Evolutionary conservation across 2,329 filamentous ascomycete genomes (phyloP).

Genomic region (Chrysoporthe puriensis): DNA sequence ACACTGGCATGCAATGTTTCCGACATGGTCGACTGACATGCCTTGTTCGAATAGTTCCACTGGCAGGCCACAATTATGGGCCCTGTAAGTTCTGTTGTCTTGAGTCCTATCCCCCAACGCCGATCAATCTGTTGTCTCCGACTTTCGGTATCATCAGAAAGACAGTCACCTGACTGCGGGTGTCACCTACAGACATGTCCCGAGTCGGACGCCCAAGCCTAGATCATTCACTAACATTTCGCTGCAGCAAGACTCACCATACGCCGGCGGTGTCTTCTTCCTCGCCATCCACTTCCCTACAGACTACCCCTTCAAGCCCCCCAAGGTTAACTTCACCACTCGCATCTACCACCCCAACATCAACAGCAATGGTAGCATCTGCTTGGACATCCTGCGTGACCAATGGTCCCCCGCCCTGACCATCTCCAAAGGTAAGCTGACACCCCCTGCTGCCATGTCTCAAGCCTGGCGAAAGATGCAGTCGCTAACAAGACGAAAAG

Average conservation of each 20-base stretch:
- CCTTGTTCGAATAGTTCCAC: slow-evolving; percentile 73
- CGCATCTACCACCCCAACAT: slow-evolving; percentile 99
- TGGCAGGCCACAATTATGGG: slow-evolving; percentile 99
- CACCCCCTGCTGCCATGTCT: slow-evolving; percentile 2
- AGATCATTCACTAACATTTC: slow-evolving; percentile 35
- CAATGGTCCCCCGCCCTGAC: slow-evolving; percentile 99
- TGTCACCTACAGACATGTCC: not conserved
- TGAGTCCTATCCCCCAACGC: slow-evolving; percentile 5
- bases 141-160: not conserved
- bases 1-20: slow-evolving; percentile 10
- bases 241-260: slow-evolving; percentile 85
- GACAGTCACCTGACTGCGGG: slow-evolving; percentile 10
- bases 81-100: slow-evolving; percentile 71
- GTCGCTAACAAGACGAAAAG: slow-evolving; percentile 48
- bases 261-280: slow-evolving; percentile 98
- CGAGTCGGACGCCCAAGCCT: slow-evolving; percentile 2
- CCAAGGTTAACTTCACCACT: slow-evolving; percentile 99
- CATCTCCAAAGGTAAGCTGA: slow-evolving; percentile 85
- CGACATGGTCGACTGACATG: slow-evolving; percentile 37
- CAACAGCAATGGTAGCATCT: slow-evolving; percentile 99
- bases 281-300: slow-evolving; percentile 98
- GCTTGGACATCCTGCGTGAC: slow-evolving; percentile 95
- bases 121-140: not conserved
- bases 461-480: too few species aligned
- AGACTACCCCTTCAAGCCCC: slow-evolving; percentile 99